These are phyloP conservation scores for Tardiomyces blankii DNA, from an alignment of 1,139 yeast genomes.

Conservation along the genomic window DNA sequence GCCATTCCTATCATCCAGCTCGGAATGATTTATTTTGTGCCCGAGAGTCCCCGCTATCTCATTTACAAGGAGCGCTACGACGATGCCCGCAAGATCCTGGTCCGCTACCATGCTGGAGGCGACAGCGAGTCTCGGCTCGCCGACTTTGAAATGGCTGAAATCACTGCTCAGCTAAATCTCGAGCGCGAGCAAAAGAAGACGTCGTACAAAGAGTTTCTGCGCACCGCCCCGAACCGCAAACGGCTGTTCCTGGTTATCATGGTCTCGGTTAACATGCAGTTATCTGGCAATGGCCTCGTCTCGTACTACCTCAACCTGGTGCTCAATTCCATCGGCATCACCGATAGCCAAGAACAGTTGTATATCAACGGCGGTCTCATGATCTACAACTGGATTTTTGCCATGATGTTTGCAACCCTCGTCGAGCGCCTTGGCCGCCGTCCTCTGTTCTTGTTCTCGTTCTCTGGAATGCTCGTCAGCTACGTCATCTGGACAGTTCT, in stretches of 20 bases:
- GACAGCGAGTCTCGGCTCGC: slow-evolving; percentile 11
- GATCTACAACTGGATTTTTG: slow-evolving; percentile 28
- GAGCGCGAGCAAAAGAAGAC: slow-evolving; percentile 8
- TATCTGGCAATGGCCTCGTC: too few species aligned
- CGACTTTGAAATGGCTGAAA: too few species aligned
- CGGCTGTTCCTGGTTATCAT: slow-evolving; percentile 14
- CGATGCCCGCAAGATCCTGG: slow-evolving; percentile 33
- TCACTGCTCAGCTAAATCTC: slow-evolving; percentile 9
- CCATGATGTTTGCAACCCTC: slow-evolving; percentile 23
- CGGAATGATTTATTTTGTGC: slow-evolving; percentile 22
- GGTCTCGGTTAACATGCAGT: slow-evolving; percentile 29
- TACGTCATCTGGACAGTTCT: slow-evolving; percentile 17
- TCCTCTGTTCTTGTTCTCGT: slow-evolving; percentile 18
- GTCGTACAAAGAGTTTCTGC: background rate
- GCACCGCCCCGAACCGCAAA: background rate
- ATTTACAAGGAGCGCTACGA: slow-evolving; percentile 40
- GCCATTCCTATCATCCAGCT: slow-evolving; percentile 30
- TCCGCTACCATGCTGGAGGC: slow-evolving; percentile 17
- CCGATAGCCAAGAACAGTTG: slow-evolving; percentile 28
- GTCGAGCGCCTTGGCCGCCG: slow-evolving; percentile 30
- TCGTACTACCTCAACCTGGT: slow-evolving; percentile 35
- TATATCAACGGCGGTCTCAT: slow-evolving; percentile 15
- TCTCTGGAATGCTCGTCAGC: slow-evolving; percentile 16
- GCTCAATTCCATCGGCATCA: slow-evolving; percentile 33
- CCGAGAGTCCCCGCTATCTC: slow-evolving; percentile 74